These are phyloP conservation scores for Lagenidium giganteum DNA, from an alignment of 352 stramenopile species.

Conservation along the genomic window DNA sequence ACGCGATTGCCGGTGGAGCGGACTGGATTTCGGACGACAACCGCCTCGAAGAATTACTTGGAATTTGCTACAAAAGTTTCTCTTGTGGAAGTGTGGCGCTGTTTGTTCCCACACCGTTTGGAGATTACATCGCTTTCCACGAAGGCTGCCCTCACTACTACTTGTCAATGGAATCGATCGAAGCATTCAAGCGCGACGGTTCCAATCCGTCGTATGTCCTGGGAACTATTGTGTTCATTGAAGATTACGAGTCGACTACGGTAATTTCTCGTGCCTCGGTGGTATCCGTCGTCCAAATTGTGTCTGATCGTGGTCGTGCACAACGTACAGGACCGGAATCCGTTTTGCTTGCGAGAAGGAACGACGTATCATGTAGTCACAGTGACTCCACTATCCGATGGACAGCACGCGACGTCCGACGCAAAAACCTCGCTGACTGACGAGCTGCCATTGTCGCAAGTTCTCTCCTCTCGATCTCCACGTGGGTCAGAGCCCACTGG, in stretches of 20 bases:
- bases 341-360: conserved; percentile 61
- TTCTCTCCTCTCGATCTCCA: conserved; percentile 40
- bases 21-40: conserved; percentile 60
- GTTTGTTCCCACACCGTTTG: conserved; percentile 76
- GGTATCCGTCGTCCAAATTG: too few relatives aligned
- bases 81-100: conserved; percentile 59
- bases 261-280: conserved; percentile 19
- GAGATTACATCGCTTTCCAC: conserved; percentile 84
- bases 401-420: neutral
- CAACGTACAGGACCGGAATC: conserved; percentile 58
- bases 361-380: conserved; percentile 74
- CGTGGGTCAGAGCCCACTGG: conserved; percentile 8
- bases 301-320: too few relatives aligned
- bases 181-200: conserved; percentile 60
- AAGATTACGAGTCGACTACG: conserved; percentile 62
- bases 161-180: conserved; percentile 72
- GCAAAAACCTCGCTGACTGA: conserved; percentile 28
- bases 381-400: conserved; percentile 51
- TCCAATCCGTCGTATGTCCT: conserved; percentile 74
- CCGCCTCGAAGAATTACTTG: conserved; percentile 61
- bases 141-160: conserved; percentile 81
- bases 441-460: conserved; percentile 59
- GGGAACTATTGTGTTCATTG: conserved; percentile 78
- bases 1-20: too few relatives aligned
- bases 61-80: conserved; percentile 84